Evolutionary conservation across 345 rosid genomes (phyloP), one percentile per base, ranked within the genome.

Genomic region (Citrus trifoliata): DNA sequence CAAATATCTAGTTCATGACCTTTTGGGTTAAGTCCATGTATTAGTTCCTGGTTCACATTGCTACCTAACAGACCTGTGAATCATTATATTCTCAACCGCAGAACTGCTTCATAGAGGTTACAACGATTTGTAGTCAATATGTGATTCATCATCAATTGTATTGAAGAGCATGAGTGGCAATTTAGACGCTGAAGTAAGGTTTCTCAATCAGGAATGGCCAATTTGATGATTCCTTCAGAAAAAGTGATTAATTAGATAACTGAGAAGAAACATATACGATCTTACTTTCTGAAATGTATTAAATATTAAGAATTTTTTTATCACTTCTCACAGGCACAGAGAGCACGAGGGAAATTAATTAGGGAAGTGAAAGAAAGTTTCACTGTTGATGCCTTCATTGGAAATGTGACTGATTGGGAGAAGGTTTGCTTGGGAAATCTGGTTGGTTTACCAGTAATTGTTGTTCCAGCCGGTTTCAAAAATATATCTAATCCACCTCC

Each of bases 351-450:
- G 48, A 90, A 86, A 81, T 78, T 95, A 72, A 90, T 95, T 24
- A 83, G 80, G 25, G 97, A 95, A 88, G 98, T 95, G 37, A 82
- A 89, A 78, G 87, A 90, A 70, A 85, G 90, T 75, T 92, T 95
- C 78, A 88, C 78, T 0, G 94, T 93, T 0, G 97, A 95, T 77
- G 98, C 95, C 28, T 93, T 93, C 83, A 78, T 95, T 10, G 98
- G 95, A 73, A 92, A 91, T 75, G 97, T 89, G 59, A 95, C 90
- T 0, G 98, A 95, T 30, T 93, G 98, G 98, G 98, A 95, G 86
- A 93, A 80, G 86, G 92, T 91, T 9, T 90, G 98, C 83, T 19
- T 93, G 86, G 98, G 97, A 79, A 95, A 95, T 88, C 93, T 93
- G 2, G 98, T 91, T 18, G 98, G 98, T 33, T 66, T 95, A 53